phyloP scores from a whole-genome alignment of 352 stramenopile genomes.

The Phytophthora europaea region DNA sequence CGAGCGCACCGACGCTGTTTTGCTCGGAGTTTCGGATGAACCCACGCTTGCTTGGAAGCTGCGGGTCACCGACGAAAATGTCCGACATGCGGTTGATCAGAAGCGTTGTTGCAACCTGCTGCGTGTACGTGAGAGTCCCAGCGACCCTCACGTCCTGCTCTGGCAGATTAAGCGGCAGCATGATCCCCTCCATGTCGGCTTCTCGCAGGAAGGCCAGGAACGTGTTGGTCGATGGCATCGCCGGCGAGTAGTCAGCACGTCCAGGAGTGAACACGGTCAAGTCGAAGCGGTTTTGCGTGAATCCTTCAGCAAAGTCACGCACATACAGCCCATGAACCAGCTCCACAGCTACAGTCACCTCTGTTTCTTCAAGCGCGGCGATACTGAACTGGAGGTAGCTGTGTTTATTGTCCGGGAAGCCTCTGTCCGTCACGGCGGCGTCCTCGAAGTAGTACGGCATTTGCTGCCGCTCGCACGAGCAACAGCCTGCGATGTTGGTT shows the following conservation, averaged over 20 bases:
- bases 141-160: slow-evolving; percentile 63
- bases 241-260: slow-evolving; percentile 72
- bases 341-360: slow-evolving; percentile 94
- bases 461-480: slow-evolving; percentile 85
- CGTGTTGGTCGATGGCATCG: slow-evolving; percentile 63
- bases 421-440: slow-evolving; percentile 55
- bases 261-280: slow-evolving; percentile 92
- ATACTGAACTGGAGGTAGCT: slow-evolving; percentile 93
- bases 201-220: slow-evolving; percentile 90
- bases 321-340: slow-evolving; percentile 96
- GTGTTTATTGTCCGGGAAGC: slow-evolving; percentile 97
- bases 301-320: slow-evolving; percentile 88
- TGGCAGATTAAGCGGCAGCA: slow-evolving; percentile 96
- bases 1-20: slow-evolving; percentile 53
- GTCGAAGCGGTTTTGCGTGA: slow-evolving; percentile 85
- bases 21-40: slow-evolving; percentile 76
- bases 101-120: slow-evolving; percentile 77
- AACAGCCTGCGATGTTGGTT: slow-evolving; percentile 70
- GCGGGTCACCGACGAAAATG: slow-evolving; percentile 91
- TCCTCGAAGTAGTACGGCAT: slow-evolving; percentile 93
- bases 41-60: slow-evolving; percentile 54
- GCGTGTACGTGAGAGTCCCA: slow-evolving; percentile 64
- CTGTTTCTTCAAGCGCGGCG: slow-evolving; percentile 74
- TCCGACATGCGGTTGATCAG: slow-evolving; percentile 95
- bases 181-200: slow-evolving; percentile 80